Conservation (phyloP, 73 alveolate species). For the Blepharisma stoltei region DNA sequence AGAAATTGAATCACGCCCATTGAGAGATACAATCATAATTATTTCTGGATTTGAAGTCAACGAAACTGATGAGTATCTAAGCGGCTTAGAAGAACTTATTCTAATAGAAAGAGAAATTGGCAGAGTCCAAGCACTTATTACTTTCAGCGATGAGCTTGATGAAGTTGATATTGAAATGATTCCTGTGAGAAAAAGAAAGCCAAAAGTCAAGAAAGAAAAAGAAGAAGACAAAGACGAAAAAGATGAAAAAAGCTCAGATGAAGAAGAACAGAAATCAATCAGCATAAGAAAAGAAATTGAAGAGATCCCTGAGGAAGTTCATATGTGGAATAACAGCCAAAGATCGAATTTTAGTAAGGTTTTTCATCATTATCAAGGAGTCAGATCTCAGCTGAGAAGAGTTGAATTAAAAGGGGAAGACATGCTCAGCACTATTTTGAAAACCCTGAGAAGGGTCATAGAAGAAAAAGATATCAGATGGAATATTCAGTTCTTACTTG, state of each 20-base stretch:
- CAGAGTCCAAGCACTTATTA: neutral
- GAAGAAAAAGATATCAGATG: no score
- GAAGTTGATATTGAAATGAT: conserved; percentile 9
- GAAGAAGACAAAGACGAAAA: neutral
- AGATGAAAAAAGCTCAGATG: conserved; percentile 28
- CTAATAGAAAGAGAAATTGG: conserved; percentile 14
- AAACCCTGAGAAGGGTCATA: no score
- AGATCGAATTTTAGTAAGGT: neutral
- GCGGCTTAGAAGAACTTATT: conserved; percentile 24
- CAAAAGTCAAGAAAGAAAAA: neutral
- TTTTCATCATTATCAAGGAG: neutral
- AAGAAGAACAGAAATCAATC: conserved; percentile 34
- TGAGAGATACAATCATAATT: conserved; percentile 15
- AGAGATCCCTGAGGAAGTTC: neutral
- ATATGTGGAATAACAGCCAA: conserved; percentile 6
- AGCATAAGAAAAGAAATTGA: neutral
- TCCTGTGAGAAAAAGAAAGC: neutral
- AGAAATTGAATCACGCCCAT: neutral
- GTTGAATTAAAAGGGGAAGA: neutral
- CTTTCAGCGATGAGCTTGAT: neutral
- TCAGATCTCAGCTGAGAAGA: neutral
- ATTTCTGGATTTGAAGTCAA: conserved; percentile 14
- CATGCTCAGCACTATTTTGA: no score
- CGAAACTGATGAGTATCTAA: conserved; percentile 35
- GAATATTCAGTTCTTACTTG: no score